Evolutionary conservation across 2,329 filamentous ascomycete genomes (phyloP).

Genomic region (Diplocarpon mali): DNA sequence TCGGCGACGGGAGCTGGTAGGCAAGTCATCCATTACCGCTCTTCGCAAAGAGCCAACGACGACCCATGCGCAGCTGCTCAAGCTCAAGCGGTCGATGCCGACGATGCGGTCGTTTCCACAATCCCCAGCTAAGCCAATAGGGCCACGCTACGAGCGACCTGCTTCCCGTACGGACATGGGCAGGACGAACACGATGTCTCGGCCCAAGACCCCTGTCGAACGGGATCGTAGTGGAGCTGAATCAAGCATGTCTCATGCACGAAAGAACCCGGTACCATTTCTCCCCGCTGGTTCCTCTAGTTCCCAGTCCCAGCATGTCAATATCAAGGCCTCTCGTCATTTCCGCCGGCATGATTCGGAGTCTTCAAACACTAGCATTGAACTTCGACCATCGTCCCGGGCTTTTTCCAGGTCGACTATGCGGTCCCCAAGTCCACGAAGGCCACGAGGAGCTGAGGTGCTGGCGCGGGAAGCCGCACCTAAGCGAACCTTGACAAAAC

Average conservation of each 20-base stretch:
- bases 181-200: constrained; percentile 40
- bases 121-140: constrained; percentile 39
- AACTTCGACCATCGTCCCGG: constrained; percentile 46
- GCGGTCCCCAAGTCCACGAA: constrained; percentile 45
- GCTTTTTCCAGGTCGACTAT: constrained; percentile 46
- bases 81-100: constrained; percentile 54
- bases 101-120: constrained; percentile 41
- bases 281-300: constrained; percentile 65
- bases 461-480: constrained; percentile 36
- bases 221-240: constrained; percentile 33
- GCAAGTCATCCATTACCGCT: constrained; percentile 42
- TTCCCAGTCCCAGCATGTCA: constrained; percentile 67
- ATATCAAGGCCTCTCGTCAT: constrained; percentile 56
- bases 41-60: constrained; percentile 51
- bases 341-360: constrained; percentile 80
- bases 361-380: constrained; percentile 45
- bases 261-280: constrained; percentile 61
- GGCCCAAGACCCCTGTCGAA: constrained; percentile 64
- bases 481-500: constrained; percentile 65
- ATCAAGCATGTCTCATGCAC: constrained; percentile 41
- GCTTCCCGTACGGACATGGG: constrained; percentile 43
- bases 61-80: constrained; percentile 52
- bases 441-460: constrained; percentile 32
- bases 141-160: constrained; percentile 43
- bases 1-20: constrained; percentile 46